Evolutionary conservation across 1,284 basidiomycete species (phyloP), one percentile per base, ranked within the genome.

Genomic region (Rhodotorula sp.): DNA sequence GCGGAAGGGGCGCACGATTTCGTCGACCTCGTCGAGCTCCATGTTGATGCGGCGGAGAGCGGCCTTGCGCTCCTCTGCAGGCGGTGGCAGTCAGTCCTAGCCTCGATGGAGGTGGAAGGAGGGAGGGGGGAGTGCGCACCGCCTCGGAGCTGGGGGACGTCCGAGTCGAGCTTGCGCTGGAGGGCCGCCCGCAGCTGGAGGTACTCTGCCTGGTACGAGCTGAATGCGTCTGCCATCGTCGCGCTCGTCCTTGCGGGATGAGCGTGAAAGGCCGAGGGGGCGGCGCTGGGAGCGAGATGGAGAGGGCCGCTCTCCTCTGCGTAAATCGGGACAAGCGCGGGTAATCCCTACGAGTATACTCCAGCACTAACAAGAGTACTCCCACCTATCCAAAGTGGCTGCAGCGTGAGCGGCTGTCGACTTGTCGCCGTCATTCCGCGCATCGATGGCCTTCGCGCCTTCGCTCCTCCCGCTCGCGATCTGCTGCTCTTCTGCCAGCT

Each of bases 11-110:
- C 74, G 55, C 17, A 74, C 75, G 10, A 76, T 74, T 67, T 76
- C 75, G 50, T 76, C 75, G 17, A 69, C 68, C 59, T 76, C 75
- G 48, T 76, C 75, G 25, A 76, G 66, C 27, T 76, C 75, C 48
- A 58, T 61, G 41, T 55, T 58, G n/a, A 71, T 55, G 2, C 71
- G 41, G 9, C 75, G 12, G 7, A 75, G 37, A 3, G 69, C 71
- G 15, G 75, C 60, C 48, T 70, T 76, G 25, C 67, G 61, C 36
- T 76, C 73, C 55, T 76, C 75, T 76, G 64, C 25, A 27, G 8
- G 25, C 8, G 0, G 13, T 21, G 0, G 25, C 7, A 44, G 36
- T 44, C 37, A 62, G 55, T n/a, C 6, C 17, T 15, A 8, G 12
- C 10, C n/a, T 12, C 32, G 32, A 25, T 39, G 0, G 25, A 39